Evolutionary conservation across 2,329 filamentous ascomycete species (phyloP).

Genomic region (Alternaria consortialis): DNA sequence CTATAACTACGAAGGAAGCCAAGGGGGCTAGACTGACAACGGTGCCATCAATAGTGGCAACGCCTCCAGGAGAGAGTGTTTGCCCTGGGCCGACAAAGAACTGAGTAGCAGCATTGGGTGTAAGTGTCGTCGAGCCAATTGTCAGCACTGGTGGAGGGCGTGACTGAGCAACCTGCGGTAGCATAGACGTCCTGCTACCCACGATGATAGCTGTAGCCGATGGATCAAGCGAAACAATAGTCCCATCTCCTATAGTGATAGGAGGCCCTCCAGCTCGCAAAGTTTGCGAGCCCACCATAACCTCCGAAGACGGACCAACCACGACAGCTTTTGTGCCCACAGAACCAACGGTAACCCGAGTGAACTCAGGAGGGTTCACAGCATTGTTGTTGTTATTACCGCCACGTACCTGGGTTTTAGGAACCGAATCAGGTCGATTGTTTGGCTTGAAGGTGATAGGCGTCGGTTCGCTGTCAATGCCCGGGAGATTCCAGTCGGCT

Average conservation of each 20-base stretch:
- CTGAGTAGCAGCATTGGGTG: constrained; percentile 58
- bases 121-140: constrained; percentile 52
- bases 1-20: constrained; percentile 53
- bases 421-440: constrained; percentile 4
- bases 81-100: constrained; percentile 54
- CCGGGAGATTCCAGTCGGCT: constrained; percentile 24
- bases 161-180: constrained; percentile 26
- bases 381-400: constrained; percentile 10
- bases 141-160: constrained; percentile 50
- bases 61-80: constrained; percentile 51
- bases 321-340: constrained; percentile 42
- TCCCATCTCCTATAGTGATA: constrained; percentile 47
- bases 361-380: constrained; percentile 19
- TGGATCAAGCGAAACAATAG: constrained; percentile 40
- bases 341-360: constrained; percentile 32
- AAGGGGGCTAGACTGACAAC: constrained; percentile 53
- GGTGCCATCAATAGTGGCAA: constrained; percentile 50
- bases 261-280: constrained; percentile 47
- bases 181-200: constrained; percentile 35
- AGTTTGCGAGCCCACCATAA: constrained; percentile 48
- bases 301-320: constrained; percentile 42
- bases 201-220: constrained; percentile 43
- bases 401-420: constrained; percentile 14
- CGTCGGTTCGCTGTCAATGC: constrained; percentile 9
- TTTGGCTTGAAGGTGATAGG: constrained; percentile 7